phyloP scores from a whole-genome alignment of 768 basidiomycete species.

The Leccinum pellstonianum region DNA sequence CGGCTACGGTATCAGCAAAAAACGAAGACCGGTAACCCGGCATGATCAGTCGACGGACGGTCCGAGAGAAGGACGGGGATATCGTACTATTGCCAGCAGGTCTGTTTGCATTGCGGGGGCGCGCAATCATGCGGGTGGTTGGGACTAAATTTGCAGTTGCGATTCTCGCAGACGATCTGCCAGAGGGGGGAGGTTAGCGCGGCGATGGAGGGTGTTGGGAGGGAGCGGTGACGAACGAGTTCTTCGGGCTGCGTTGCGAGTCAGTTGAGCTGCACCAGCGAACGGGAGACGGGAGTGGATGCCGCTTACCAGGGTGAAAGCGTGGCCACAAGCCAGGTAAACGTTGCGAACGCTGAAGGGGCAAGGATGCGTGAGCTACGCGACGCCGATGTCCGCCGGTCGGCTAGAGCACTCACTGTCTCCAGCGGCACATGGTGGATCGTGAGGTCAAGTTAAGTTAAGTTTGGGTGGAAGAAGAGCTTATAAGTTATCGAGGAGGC shows the following conservation, averaged over 20 bases:
- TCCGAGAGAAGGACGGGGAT: background rate
- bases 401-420: constrained; percentile 43
- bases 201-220: background rate
- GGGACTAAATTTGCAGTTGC: constrained; percentile 54
- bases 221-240: constrained; percentile 26
- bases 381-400: background rate
- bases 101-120: constrained; percentile 42
- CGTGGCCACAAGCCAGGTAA: constrained; percentile 50
- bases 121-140: constrained; percentile 45
- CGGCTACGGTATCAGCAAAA: constrained; percentile 31
- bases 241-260: constrained; percentile 36
- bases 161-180: constrained; percentile 47
- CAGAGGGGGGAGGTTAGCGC: constrained; percentile 5
- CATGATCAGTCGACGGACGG: background rate
- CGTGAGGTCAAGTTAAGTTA: background rate
- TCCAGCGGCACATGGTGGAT: constrained; percentile 49
- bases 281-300: background rate
- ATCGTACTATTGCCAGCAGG: constrained; percentile 49
- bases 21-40: constrained; percentile 1
- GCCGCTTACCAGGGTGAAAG: constrained; percentile 39
- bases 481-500: constrained; percentile 6
- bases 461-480: background rate
- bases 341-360: constrained; percentile 43
- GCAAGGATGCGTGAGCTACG: background rate
- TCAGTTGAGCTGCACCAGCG: constrained; percentile 9